Conservation (phyloP, 139 green algal genomes). For the Asterochloris erici region DNA sequence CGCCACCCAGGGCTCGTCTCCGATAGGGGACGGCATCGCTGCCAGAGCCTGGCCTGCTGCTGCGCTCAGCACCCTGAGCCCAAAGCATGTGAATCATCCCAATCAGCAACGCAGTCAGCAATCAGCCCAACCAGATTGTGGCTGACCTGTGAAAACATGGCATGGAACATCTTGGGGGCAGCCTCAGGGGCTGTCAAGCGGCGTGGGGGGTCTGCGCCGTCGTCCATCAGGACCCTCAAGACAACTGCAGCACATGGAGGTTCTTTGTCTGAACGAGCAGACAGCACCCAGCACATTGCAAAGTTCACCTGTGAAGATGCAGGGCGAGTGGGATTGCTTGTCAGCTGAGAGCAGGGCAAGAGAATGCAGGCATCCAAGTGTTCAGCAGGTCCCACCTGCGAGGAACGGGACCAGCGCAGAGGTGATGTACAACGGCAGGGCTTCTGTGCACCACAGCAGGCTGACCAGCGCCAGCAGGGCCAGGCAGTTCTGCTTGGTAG, state of each 20-base stretch:
- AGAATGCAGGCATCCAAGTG: not conserved
- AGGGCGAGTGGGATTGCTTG: not conserved
- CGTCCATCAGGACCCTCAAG: slow-evolving; percentile 39
- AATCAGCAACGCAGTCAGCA: slow-evolving; percentile 23
- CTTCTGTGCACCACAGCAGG: slow-evolving; percentile 66
- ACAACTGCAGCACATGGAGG: slow-evolving; percentile 26
- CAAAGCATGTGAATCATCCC: not conserved
- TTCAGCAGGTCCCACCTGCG: slow-evolving; percentile 14
- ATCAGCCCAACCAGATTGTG: slow-evolving; percentile 46
- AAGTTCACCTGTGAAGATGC: not conserved
- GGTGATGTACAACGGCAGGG: slow-evolving; percentile 69
- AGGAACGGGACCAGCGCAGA: slow-evolving; percentile 59
- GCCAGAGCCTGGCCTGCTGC: not conserved
- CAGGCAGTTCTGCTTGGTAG: slow-evolving; percentile 52
- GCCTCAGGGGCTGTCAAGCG: slow-evolving; percentile 50
- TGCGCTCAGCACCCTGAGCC: not conserved
- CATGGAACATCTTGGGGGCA: slow-evolving; percentile 55
- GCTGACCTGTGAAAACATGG: slow-evolving; percentile 66
- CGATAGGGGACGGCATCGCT: not conserved
- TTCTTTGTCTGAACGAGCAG: not conserved
- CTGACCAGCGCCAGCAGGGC: slow-evolving; percentile 58
- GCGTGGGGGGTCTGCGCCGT: slow-evolving; percentile 18
- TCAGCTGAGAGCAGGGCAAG: not conserved
- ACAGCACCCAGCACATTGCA: not conserved
- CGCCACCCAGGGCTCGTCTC: too few relatives aligned